A percentile compares a stretch with the other conserved stretches of the same genome.
These are phyloP conservation scores for Trebouxia sp. DNA, from an alignment of 139 green algal species.

Conservation along the genomic window DNA sequence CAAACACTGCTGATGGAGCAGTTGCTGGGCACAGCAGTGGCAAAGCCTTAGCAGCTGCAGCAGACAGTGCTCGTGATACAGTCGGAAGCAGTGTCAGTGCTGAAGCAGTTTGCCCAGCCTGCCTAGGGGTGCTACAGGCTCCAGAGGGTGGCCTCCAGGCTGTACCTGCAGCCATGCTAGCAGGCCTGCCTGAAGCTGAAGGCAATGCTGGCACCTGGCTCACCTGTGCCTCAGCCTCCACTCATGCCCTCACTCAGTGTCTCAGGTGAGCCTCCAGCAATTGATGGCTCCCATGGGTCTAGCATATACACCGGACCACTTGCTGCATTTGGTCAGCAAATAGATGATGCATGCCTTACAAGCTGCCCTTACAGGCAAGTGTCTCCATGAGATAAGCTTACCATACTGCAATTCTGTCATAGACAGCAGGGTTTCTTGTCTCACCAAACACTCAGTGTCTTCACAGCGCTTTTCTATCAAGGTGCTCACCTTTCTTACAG, in stretches of 20 bases:
- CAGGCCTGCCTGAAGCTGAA: slow-evolving; percentile 17
- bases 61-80: not conserved
- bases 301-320: no score
- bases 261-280: not conserved
- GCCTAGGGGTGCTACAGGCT: slow-evolving; percentile 4
- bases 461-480: no score
- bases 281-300: no score
- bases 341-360: not conserved
- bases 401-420: no score
- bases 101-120: slow-evolving; percentile 1
- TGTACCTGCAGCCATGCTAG: not conserved
- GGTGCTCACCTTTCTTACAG: no score
- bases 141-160: not conserved
- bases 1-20: no score
- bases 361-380: not conserved
- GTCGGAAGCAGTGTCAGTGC: not conserved
- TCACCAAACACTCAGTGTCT: no score
- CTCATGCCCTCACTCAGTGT: not conserved
- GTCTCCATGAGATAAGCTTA: no score
- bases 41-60: no score
- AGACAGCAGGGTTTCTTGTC: no score
- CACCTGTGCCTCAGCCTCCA: not conserved
- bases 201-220: slow-evolving; percentile 22
- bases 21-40: no score
- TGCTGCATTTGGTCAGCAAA: not conserved